These are phyloP conservation scores for Jatropha curcas DNA, from an alignment of 345 rosid genomes.

Conservation along the genomic window DNA sequence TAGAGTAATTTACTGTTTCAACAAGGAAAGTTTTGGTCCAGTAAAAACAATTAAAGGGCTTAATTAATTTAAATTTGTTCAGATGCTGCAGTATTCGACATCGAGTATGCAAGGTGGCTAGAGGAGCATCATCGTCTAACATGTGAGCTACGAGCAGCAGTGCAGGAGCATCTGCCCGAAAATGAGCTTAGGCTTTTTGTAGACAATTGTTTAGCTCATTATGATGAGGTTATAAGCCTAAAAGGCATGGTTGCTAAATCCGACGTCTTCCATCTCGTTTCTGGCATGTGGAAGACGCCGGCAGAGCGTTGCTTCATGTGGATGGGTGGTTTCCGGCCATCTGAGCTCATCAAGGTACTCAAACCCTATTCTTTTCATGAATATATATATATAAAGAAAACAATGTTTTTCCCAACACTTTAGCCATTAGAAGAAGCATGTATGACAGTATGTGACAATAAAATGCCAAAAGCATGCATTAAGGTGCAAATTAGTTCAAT, in stretches of 20 bases:
- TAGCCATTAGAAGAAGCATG: not conserved
- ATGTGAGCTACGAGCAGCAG: constrained; percentile 87
- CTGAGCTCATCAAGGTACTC: constrained; percentile 89
- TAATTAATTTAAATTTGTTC: no score
- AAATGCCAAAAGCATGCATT: constrained; percentile 17
- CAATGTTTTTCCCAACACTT: not conserved
- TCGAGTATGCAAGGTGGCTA: constrained; percentile 87
- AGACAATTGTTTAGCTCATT: constrained; percentile 75
- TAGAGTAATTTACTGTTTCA: no score
- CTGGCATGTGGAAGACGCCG: constrained; percentile 97
- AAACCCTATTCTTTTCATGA: not conserved
- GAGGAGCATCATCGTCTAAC: constrained; percentile 84
- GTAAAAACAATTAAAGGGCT: no score
- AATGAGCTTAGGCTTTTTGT: constrained; percentile 85
- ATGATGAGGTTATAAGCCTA: constrained; percentile 73
- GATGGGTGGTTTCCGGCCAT: constrained; percentile 97
- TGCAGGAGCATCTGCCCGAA: constrained; percentile 82
- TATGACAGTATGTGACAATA: constrained; percentile 11
- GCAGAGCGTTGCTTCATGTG: constrained; percentile 99
- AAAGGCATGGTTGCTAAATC: constrained; percentile 74
- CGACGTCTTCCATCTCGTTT: constrained; percentile 88
- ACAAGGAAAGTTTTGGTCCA: no score
- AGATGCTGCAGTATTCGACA: constrained; percentile 82
- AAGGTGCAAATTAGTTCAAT: constrained; percentile 16
- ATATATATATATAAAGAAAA: not conserved